A percentile compares a stretch with the other conserved stretches of the same genome.
Evolutionary conservation across 2,329 filamentous ascomycete genomes (phyloP).

Genomic region (Ophiosphaerella herpotricha): DNA sequence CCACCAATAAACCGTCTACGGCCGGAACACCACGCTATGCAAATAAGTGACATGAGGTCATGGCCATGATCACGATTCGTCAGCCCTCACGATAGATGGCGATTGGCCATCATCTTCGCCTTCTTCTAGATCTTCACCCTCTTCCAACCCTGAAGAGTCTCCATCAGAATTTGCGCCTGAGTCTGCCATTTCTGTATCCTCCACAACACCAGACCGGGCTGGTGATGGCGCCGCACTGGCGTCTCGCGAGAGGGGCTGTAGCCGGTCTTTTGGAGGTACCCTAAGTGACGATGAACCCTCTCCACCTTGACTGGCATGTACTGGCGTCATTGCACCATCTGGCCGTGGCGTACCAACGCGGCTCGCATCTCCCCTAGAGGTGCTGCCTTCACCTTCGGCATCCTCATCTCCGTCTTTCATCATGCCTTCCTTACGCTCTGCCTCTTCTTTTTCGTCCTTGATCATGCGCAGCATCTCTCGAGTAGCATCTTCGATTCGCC

Average conservation of each 20-base stretch:
- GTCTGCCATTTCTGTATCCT: slow-evolving; percentile 41
- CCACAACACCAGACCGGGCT: slow-evolving; percentile 25
- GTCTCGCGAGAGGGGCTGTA: slow-evolving; percentile 37
- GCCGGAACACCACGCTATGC: slow-evolving; percentile 43
- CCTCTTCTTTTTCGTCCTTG: slow-evolving; percentile 93
- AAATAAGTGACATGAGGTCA: slow-evolving; percentile 12
- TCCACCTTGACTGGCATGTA: slow-evolving; percentile 41
- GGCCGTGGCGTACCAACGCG: slow-evolving; percentile 52
- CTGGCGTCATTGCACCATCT: slow-evolving; percentile 48
- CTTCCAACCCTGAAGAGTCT: slow-evolving; percentile 40
- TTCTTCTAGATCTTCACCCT: slow-evolving; percentile 39
- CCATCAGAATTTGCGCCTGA: slow-evolving; percentile 25
- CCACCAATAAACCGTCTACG: slow-evolving; percentile 1
- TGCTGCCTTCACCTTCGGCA: slow-evolving; percentile 47
- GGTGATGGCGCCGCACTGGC: slow-evolving; percentile 33
- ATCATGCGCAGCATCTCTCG: slow-evolving; percentile 83
- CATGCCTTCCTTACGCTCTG: slow-evolving; percentile 78
- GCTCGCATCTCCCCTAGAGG: slow-evolving; percentile 45
- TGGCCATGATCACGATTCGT: slow-evolving; percentile 29
- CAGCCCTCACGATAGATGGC: slow-evolving; percentile 30
- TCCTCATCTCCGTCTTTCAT: slow-evolving; percentile 50
- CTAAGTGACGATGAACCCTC: slow-evolving; percentile 33
- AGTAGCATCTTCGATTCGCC: slow-evolving; percentile 87
- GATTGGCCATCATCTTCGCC: slow-evolving; percentile 36
- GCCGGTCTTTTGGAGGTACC: slow-evolving; percentile 37